These are phyloP conservation scores for Neofusicoccum kwambonambiense DNA, from an alignment of 2,329 filamentous ascomycete genomes.

Conservation along the genomic window DNA sequence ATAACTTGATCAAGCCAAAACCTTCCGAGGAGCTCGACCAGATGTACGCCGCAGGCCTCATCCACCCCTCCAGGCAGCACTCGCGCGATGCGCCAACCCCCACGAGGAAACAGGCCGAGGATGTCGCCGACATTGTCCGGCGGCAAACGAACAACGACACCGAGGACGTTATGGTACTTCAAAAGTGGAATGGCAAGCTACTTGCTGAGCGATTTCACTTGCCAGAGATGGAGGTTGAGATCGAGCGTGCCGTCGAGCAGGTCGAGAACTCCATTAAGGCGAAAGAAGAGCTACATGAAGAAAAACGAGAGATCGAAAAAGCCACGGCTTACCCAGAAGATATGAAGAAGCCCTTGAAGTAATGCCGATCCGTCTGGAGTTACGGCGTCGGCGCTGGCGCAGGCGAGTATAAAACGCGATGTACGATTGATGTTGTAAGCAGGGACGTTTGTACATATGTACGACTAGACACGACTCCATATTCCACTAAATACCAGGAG, in stretches of 20 bases:
- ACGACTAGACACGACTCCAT: slow-evolving; percentile 5
- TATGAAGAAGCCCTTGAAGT: not conserved
- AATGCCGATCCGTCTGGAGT: not conserved
- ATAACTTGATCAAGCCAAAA: slow-evolving; percentile 64
- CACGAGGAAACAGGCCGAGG: slow-evolving; percentile 36
- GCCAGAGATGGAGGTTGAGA: slow-evolving; percentile 54
- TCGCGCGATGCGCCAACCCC: slow-evolving; percentile 40
- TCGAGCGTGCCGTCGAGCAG: slow-evolving; percentile 53
- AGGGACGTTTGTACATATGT: slow-evolving; percentile 3
- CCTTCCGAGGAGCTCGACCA: slow-evolving; percentile 71
- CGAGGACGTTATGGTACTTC: slow-evolving; percentile 50
- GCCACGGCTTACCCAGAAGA: slow-evolving; percentile 25
- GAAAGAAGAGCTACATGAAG: slow-evolving; percentile 35
- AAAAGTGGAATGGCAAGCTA: slow-evolving; percentile 52
- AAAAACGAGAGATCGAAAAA: slow-evolving; percentile 38
- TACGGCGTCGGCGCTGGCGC: slow-evolving; percentile 6
- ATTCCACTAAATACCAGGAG: slow-evolving; percentile 3
- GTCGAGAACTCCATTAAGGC: slow-evolving; percentile 46
- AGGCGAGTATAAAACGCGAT: not conserved
- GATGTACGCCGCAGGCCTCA: slow-evolving; percentile 62
- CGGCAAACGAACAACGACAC: slow-evolving; percentile 40
- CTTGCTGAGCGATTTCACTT: slow-evolving; percentile 49
- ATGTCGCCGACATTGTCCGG: slow-evolving; percentile 39
- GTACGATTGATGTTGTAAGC: slow-evolving; percentile 15
- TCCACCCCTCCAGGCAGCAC: slow-evolving; percentile 42